Percentiles rank a stretch among this genome's conserved stretches.
Evolutionary conservation across 441 rosid species (phyloP).

Genomic region (Euphorbia corollata): DNA sequence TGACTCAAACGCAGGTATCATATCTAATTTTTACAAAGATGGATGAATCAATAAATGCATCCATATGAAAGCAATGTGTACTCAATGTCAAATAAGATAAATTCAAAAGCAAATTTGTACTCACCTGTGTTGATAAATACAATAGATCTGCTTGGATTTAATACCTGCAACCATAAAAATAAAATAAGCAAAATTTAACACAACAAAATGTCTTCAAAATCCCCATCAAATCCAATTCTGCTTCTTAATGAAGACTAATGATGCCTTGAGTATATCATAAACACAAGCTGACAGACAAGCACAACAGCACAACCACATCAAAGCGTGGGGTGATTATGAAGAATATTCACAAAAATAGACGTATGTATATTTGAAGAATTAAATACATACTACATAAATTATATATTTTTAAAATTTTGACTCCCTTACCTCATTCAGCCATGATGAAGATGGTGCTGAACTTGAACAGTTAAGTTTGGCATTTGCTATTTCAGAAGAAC

Average conservation of each 20-base stretch:
- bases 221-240: neutral
- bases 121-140: constrained; percentile 75
- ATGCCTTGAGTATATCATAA: neutral
- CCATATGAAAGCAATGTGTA: constrained; percentile 5
- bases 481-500: constrained; percentile 77
- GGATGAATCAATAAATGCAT: constrained; percentile 13
- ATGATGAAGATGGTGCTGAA: constrained; percentile 37
- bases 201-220: neutral
- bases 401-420: neutral
- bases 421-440: constrained; percentile 64
- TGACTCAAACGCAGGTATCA: constrained; percentile 68
- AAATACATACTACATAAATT: constrained; percentile 7
- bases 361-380: neutral
- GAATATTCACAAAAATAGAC: neutral
- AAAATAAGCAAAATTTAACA: constrained; percentile 1
- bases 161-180: constrained; percentile 46
- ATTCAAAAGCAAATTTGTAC: constrained; percentile 12
- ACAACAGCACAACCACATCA: neutral
- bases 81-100: neutral
- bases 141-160: constrained; percentile 63
- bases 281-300: neutral
- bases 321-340: neutral
- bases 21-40: constrained; percentile 38
- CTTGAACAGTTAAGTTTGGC: constrained; percentile 53
- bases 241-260: neutral